These are phyloP conservation scores for Lentithecium fluviatile DNA, from an alignment of 495 filamentous ascomycete species.

Conservation along the genomic window DNA sequence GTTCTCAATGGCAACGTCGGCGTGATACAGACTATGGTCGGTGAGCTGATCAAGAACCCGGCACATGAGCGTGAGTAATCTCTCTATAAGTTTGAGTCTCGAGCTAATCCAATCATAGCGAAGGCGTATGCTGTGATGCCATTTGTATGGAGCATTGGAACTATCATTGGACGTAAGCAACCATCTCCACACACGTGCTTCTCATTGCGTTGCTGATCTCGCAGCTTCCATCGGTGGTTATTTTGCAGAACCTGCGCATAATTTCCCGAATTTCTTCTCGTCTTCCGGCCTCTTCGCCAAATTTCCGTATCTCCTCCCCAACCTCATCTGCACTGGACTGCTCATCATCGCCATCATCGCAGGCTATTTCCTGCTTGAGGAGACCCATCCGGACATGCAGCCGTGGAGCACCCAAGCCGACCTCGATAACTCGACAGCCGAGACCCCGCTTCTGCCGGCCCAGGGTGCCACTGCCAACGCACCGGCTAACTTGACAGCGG, in stretches of 20 bases:
- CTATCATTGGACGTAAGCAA: slow-evolving; percentile 64
- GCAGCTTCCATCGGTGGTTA: slow-evolving; percentile 69
- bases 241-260: slow-evolving; percentile 69
- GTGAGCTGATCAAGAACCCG: slow-evolving; percentile 72
- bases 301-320: slow-evolving; percentile 81
- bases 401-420: slow-evolving; percentile 55
- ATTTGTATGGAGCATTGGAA: slow-evolving; percentile 84
- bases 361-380: slow-evolving; percentile 71
- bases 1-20: slow-evolving; percentile 84
- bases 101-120: slow-evolving; percentile 49
- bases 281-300: slow-evolving; percentile 62
- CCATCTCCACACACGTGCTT: background rate
- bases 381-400: slow-evolving; percentile 80
- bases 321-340: slow-evolving; percentile 70
- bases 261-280: slow-evolving; percentile 65
- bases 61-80: slow-evolving; percentile 74
- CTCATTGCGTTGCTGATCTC: slow-evolving; percentile 5
- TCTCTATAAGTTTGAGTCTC: background rate
- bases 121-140: slow-evolving; percentile 82
- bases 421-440: slow-evolving; percentile 55
- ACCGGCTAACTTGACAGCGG: slow-evolving; percentile 66
- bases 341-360: slow-evolving; percentile 71
- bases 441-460: slow-evolving; percentile 70
- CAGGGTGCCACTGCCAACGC: slow-evolving; percentile 68
- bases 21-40: slow-evolving; percentile 91